Base-by-base conservation (phyloP, 345 rosid species). In the Bruguiera gymnorhiza region DNA sequence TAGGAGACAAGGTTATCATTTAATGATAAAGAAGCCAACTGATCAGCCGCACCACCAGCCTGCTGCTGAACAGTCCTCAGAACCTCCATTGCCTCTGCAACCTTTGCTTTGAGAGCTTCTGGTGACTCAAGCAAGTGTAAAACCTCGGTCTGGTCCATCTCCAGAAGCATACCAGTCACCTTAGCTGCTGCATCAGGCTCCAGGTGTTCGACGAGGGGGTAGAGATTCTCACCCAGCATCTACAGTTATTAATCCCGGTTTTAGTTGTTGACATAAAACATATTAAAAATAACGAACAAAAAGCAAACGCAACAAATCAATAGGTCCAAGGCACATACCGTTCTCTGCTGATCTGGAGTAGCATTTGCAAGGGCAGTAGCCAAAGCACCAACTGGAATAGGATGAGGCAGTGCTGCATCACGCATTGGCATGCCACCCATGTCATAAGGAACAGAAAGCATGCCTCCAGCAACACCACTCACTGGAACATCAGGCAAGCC, bases 111-210 rank as follows among this genome's bases (percentile, higher is more conserved):
- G 60, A 94, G 88, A 69, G 97, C 93, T 54, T 91, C 97, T 2
- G 98, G 97, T 46, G 98, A 90, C 80, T 93, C 98, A 3, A 93
- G 86, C 84, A 94, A 79, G 85, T 91, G 98, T 62, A 94, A 67
- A 69, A 94, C 95, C 85, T 91, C 97, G 0, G 98, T 87, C 79
- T 91, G 96, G 51, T 94, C 98, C 98, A 94, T 94, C 77, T 94
- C 98, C 76, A 94, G 76, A 70, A 94, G 97, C 98, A 94, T 91
- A n/a, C 97, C 96, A 2, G 98, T 89, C 63, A 94, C 97, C 78
- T 94, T 94, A 21, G 96, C 98, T 16, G 96, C 95, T 19, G 95
- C 82, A 30, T 89, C 96, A 52, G 89, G 88, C 79, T 94, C 95
- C 62, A 94, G 84, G 79, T 89, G 95, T 34, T 94, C 98, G 29